Percentiles rank a stretch among this genome's conserved stretches.
These are phyloP conservation scores for Claviceps purpurea DNA, from an alignment of 2,329 filamentous ascomycete genomes.

Conservation along the genomic window DNA sequence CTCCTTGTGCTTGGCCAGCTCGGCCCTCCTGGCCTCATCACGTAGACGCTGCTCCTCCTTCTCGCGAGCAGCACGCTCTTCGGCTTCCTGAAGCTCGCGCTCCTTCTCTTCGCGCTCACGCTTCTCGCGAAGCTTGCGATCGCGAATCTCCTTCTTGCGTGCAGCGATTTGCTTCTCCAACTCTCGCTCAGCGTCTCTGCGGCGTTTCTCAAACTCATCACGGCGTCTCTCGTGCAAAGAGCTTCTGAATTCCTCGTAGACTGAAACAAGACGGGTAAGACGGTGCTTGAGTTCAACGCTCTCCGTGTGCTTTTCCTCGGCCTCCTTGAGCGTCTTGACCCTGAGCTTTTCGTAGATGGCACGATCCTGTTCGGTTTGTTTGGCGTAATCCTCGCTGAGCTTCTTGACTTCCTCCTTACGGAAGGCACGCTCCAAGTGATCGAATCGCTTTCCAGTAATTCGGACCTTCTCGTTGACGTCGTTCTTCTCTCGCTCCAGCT, in stretches of 20 bases:
- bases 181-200: slow-evolving; percentile 81
- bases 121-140: slow-evolving; percentile 71
- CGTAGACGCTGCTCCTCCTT: slow-evolving; percentile 71
- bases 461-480: slow-evolving; percentile 83
- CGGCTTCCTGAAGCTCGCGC: slow-evolving; percentile 63
- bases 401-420: slow-evolving; percentile 93
- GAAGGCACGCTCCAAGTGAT: slow-evolving; percentile 94
- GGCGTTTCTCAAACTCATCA: slow-evolving; percentile 91
- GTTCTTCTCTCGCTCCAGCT: slow-evolving; percentile 96
- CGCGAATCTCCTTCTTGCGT: slow-evolving; percentile 78
- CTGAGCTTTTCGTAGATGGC: slow-evolving; percentile 70
- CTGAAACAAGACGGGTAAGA: slow-evolving; percentile 68
- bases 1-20: slow-evolving; percentile 53
- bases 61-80: slow-evolving; percentile 67
- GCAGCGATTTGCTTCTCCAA: slow-evolving; percentile 81
- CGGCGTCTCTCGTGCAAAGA: slow-evolving; percentile 76
- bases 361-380: slow-evolving; percentile 65
- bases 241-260: slow-evolving; percentile 72
- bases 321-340: slow-evolving; percentile 62
- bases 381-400: slow-evolving; percentile 70
- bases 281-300: slow-evolving; percentile 90
- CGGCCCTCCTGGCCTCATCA: slow-evolving; percentile 67
- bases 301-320: slow-evolving; percentile 81
- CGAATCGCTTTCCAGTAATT: slow-evolving; percentile 86
- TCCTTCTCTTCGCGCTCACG: slow-evolving; percentile 76